A percentile compares a stretch with the other conserved stretches of the same genome.
phyloP scores from a whole-genome alignment of 208 protist species.

The Tritrichomonas foetus region DNA sequence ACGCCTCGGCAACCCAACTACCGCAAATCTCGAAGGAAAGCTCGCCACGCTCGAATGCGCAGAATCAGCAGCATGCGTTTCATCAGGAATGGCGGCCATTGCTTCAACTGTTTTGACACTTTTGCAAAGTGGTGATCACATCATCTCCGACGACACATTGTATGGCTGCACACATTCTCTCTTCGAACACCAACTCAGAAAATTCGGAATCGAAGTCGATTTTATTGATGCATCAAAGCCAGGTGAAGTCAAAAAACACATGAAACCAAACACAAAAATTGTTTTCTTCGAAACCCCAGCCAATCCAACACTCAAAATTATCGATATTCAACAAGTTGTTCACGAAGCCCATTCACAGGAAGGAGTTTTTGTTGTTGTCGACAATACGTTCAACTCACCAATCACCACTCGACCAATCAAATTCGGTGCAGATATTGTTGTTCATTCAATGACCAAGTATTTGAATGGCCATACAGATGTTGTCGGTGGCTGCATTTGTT shows the following conservation, averaged over 20 bases:
- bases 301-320: slow-evolving; percentile 57
- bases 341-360: slow-evolving; percentile 36
- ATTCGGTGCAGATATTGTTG: slow-evolving; percentile 55
- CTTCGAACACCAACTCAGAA: not conserved
- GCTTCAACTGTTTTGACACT: not conserved
- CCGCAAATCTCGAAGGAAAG: slow-evolving; percentile 39
- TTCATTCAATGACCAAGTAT: slow-evolving; percentile 56
- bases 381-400: slow-evolving; percentile 44
- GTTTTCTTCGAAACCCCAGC: slow-evolving; percentile 55
- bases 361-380: slow-evolving; percentile 44
- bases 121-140: not conserved
- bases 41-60: slow-evolving; percentile 47
- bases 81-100: not conserved
- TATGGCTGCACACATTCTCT: slow-evolving; percentile 32
- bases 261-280: slow-evolving; percentile 49
- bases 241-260: slow-evolving; percentile 21
- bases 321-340: slow-evolving; percentile 46
- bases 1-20: slow-evolving; percentile 54
- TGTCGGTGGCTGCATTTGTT: not conserved
- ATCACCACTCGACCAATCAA: slow-evolving; percentile 43
- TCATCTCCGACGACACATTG: not conserved
- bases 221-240: not conserved
- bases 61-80: not conserved
- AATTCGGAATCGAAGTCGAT: not conserved
- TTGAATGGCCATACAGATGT: slow-evolving; percentile 49